A percentile compares a stretch with the other conserved stretches of the same genome.
These are phyloP conservation scores for Boeremia exigua DNA, from an alignment of 2,329 filamentous ascomycete genomes.

Conservation along the genomic window DNA sequence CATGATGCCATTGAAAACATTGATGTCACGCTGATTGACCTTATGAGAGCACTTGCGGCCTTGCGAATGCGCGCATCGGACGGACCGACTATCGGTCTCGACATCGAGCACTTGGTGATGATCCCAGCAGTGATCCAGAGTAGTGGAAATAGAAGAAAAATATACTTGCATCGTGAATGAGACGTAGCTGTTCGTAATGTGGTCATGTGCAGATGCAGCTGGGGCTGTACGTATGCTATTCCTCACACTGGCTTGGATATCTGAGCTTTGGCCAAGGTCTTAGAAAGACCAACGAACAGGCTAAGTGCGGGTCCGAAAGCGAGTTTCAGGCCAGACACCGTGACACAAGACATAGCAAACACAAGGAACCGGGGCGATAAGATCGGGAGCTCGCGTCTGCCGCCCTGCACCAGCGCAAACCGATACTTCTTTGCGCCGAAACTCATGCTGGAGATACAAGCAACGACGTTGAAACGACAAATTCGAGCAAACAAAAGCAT, in stretches of 20 bases:
- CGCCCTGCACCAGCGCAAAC: not conserved
- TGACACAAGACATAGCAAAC: not conserved
- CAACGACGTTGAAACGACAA: constrained; percentile 18
- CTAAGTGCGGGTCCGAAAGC: not conserved
- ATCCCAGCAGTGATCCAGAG: constrained; percentile 12
- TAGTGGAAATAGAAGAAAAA: not conserved
- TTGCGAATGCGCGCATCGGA: constrained; percentile 16
- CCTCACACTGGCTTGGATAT: not conserved
- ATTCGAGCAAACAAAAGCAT: not conserved
- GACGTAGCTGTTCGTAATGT: too few species aligned
- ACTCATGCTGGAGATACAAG: not conserved
- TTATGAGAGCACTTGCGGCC: constrained; percentile 14
- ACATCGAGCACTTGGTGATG: constrained; percentile 17
- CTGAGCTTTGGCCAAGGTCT: not conserved
- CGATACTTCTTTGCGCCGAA: not conserved
- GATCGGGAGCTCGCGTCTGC: not conserved
- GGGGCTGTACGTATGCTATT: too few species aligned
- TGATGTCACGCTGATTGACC: constrained; percentile 3
- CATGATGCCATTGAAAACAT: constrained; percentile 3
- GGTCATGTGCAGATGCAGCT: too few species aligned
- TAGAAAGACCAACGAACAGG: not conserved
- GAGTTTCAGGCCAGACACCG: not conserved
- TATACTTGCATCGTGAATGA: not conserved
- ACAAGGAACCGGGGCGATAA: not conserved
- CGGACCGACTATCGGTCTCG: constrained; percentile 11